Percentiles rank a stretch among this genome's conserved stretches.
Conservation (phyloP, 2,329 filamentous ascomycete species). For the Neonectria punicea region DNA sequence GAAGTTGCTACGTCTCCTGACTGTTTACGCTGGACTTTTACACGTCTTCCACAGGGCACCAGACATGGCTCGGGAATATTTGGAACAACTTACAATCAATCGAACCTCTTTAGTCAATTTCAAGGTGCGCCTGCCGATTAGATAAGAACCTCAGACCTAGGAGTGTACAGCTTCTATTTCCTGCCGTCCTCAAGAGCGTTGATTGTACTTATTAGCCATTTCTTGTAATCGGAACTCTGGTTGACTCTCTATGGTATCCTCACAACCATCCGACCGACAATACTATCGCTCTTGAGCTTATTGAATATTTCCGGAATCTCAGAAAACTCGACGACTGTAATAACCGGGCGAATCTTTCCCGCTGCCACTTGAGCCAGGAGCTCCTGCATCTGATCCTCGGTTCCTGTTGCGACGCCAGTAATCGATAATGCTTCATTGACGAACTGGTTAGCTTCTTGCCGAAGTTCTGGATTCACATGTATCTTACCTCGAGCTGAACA, state of each 20-base stretch:
- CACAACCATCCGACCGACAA: constrained; percentile 33
- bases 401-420: constrained; percentile 30
- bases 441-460: not conserved
- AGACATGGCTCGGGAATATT: no score
- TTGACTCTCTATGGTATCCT: constrained; percentile 17
- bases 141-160: no score
- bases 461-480: fast-evolving
- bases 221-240: not conserved
- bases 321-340: constrained; percentile 22
- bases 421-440: constrained; percentile 28
- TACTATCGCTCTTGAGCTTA: constrained; percentile 12
- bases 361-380: constrained; percentile 18
- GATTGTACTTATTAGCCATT: not conserved
- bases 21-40: not conserved
- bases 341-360: constrained; percentile 16
- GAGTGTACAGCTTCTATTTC: not conserved
- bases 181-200: not conserved
- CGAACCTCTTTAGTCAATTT: no score
- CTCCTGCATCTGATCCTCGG: constrained; percentile 32
- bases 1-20: not conserved
- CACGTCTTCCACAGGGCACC: not conserved
- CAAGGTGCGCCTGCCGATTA: no score
- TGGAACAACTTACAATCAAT: not conserved
- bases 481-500: constrained; percentile 37
- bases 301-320: constrained; percentile 19